Percentiles rank a stretch among this genome's conserved stretches.
phyloP scores from a whole-genome alignment of 129 eudicot genomes.

The Flaveria bidentis region DNA sequence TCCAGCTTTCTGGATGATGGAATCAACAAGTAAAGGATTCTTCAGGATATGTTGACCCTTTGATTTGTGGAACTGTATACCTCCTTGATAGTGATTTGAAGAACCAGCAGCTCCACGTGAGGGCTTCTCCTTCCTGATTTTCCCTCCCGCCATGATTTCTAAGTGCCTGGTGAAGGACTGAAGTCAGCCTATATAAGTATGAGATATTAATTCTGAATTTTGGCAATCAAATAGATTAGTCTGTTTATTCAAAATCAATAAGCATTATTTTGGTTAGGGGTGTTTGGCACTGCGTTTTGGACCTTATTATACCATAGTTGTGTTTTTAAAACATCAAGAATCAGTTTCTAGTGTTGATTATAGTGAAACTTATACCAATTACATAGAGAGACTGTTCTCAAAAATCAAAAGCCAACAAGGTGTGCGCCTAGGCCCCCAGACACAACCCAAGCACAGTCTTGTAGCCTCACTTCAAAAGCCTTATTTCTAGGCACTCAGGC shows the following conservation, averaged over 20 bases:
- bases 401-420: no score
- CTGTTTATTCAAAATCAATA: neutral
- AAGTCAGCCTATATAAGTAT: neutral
- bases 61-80: conserved; percentile 88
- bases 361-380: no score
- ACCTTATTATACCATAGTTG: no score
- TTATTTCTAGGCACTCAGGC: no score
- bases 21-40: conserved; percentile 76
- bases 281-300: neutral
- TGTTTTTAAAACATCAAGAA: no score
- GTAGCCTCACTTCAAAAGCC: no score
- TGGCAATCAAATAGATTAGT: neutral
- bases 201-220: neutral
- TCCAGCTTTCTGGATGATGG: conserved; percentile 86
- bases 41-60: conserved; percentile 92
- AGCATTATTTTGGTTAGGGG: neutral
- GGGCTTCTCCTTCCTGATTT: conserved; percentile 61
- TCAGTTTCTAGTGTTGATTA: no score
- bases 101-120: conserved; percentile 43
- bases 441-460: no score
- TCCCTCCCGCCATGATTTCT: conserved; percentile 92
- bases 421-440: no score
- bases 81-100: conserved; percentile 77
- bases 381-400: no score
- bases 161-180: neutral